Conservation (phyloP, 2,329 filamentous ascomycete genomes). For the Didymella pinodella region DNA sequence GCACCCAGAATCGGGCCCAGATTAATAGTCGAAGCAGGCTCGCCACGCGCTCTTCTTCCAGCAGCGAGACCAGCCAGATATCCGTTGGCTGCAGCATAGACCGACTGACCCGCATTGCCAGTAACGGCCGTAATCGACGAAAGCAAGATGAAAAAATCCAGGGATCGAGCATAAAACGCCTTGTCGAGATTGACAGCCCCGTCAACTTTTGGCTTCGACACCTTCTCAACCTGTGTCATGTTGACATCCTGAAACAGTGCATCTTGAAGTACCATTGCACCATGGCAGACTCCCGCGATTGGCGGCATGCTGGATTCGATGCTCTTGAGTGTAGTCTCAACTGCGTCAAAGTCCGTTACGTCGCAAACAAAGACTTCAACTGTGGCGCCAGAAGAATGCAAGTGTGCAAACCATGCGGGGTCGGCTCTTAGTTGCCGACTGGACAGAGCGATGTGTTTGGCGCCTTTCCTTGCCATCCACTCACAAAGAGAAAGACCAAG, state of each 20-base stretch:
- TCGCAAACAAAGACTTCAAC: constrained; percentile 8
- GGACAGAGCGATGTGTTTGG: constrained; percentile 42
- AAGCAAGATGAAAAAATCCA: constrained; percentile 41
- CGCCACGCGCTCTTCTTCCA: constrained; percentile 49
- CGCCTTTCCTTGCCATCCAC: constrained; percentile 38
- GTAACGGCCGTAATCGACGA: constrained; percentile 27
- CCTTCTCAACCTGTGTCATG: constrained; percentile 6
- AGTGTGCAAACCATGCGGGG: constrained; percentile 11
- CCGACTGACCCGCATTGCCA: constrained; percentile 30
- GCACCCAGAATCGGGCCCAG: constrained; percentile 53
- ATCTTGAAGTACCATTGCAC: constrained; percentile 36
- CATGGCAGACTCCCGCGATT: constrained; percentile 32
- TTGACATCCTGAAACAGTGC: constrained; percentile 19
- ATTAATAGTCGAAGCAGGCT: constrained; percentile 46
- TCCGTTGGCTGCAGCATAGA: constrained; percentile 34
- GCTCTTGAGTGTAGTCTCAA: not conserved
- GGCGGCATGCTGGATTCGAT: constrained; percentile 11
- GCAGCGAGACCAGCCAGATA: constrained; percentile 54
- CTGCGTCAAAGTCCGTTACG: constrained; percentile 9
- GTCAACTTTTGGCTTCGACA: constrained; percentile 29
- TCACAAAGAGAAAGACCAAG: constrained; percentile 28
- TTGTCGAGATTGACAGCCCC: constrained; percentile 29
- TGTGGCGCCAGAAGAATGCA: constrained; percentile 7
- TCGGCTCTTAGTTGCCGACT: constrained; percentile 52
- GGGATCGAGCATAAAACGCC: constrained; percentile 15